Percentiles rank a stretch among this genome's conserved stretches.
Evolutionary conservation across 2,329 filamentous ascomycete species (phyloP).

Genomic region (Neurospora crassa): DNA sequence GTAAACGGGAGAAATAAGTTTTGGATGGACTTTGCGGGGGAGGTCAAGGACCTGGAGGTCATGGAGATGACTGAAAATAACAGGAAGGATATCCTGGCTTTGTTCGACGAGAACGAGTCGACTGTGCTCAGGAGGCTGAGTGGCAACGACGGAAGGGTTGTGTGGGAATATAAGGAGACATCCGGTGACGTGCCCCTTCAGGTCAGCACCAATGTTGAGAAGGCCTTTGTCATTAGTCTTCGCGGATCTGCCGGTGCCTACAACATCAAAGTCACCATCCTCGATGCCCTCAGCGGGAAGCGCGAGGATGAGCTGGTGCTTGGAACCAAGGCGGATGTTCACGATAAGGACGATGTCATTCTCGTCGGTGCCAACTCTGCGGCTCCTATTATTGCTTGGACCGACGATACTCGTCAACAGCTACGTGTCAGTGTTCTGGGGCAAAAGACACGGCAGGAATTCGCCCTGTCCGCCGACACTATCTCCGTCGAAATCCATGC

Average conservation of each 20-base stretch:
- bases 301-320: conserved; percentile 63
- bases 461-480: conserved; percentile 38
- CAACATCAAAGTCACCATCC: conserved; percentile 63
- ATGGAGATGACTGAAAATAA: conserved; percentile 56
- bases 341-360: conserved; percentile 53
- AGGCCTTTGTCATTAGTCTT: conserved; percentile 69
- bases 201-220: conserved; percentile 57
- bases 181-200: conserved; percentile 66
- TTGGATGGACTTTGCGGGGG: conserved; percentile 51
- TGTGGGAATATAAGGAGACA: conserved; percentile 68
- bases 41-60: conserved; percentile 64
- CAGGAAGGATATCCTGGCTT: conserved; percentile 61
- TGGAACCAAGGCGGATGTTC: conserved; percentile 65
- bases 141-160: conserved; percentile 59
- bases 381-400: conserved; percentile 67
- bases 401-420: conserved; percentile 50
- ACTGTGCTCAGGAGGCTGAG: conserved; percentile 61
- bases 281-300: conserved; percentile 66
- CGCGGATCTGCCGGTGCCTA: conserved; percentile 61
- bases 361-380: conserved; percentile 70
- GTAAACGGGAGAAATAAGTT: conserved; percentile 71
- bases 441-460: conserved; percentile 45
- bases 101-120: conserved; percentile 51
- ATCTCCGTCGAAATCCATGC: conserved; percentile 59
- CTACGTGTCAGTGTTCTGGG: conserved; percentile 65